These are phyloP conservation scores for Cryptosporidium ryanae DNA, from an alignment of 169 alveolate species.

Conservation along the genomic window DNA sequence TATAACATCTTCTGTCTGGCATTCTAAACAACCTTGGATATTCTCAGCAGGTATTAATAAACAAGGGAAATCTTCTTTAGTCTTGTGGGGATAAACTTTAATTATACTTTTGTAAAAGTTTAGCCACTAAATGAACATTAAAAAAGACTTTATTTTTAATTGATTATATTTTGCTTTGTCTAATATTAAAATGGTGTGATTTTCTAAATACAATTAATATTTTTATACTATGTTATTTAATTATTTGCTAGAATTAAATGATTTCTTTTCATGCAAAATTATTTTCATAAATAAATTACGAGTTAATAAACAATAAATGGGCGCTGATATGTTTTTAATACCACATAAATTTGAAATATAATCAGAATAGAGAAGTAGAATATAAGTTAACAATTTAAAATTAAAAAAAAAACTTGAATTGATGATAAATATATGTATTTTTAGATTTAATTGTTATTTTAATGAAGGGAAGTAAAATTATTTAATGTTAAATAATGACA, in stretches of 20 bases:
- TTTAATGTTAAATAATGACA: constrained; percentile 3
- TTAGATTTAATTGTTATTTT: background rate
- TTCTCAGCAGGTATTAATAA: constrained; percentile 30
- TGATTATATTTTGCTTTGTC: background rate
- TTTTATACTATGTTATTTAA: too few species aligned
- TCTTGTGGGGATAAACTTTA: constrained; percentile 31
- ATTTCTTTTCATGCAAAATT: too few species aligned
- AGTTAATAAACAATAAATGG: background rate
- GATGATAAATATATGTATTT: background rate
- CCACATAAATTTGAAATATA: constrained; percentile 9
- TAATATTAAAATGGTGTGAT: background rate
- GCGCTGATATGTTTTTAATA: background rate
- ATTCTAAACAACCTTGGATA: constrained; percentile 90
- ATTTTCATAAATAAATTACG: background rate
- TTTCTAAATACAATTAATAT: too few species aligned
- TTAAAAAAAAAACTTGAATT: constrained; percentile 1
- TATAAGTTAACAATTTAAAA: too few species aligned
- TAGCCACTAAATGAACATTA: background rate
- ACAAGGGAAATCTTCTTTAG: constrained; percentile 23
- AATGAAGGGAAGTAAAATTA: background rate
- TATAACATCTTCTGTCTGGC: constrained; percentile 83
- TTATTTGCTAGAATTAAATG: too few species aligned
- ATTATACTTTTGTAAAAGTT: background rate
- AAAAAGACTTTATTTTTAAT: background rate
- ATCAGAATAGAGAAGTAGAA: too few species aligned